phyloP scores from a whole-genome alignment of 345 rosid genomes.

The Corchorus olitorius region DNA sequence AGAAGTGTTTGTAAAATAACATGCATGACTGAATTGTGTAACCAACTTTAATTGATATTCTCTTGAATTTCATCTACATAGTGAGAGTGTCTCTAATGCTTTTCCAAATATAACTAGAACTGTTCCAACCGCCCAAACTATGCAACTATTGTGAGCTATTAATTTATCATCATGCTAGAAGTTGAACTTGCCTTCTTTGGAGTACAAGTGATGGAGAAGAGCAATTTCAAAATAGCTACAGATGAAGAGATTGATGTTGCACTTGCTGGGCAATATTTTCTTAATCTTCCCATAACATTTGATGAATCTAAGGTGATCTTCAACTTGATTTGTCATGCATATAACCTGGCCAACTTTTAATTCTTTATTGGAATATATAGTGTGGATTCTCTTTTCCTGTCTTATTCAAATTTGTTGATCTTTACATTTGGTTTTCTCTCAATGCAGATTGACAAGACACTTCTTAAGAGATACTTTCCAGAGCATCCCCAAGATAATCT shows the following conservation, averaged over 20 bases:
- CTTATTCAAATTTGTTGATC: neutral
- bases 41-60: neutral
- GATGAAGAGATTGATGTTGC: conserved; percentile 93
- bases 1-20: neutral
- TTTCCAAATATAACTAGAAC: neutral
- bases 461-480: conserved; percentile 68
- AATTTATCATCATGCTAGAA: neutral
- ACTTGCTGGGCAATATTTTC: conserved; percentile 83
- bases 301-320: conserved; percentile 80
- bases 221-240: conserved; percentile 81
- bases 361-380: neutral
- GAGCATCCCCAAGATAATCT: conserved; percentile 69
- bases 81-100: neutral
- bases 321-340: neutral
- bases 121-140: neutral
- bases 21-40: too few relatives aligned
- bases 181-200: conserved; percentile 13
- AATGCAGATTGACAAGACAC: conserved; percentile 80
- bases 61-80: neutral
- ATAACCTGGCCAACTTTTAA: neutral
- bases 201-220: conserved; percentile 84
- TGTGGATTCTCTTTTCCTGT: neutral
- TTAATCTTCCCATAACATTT: conserved; percentile 85
- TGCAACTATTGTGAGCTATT: neutral
- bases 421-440: conserved; percentile 27